Percentiles rank a stretch among this genome's conserved stretches.
Conservation (phyloP, 2,329 filamentous ascomycete species). For the Epichloe gansuensis region DNA sequence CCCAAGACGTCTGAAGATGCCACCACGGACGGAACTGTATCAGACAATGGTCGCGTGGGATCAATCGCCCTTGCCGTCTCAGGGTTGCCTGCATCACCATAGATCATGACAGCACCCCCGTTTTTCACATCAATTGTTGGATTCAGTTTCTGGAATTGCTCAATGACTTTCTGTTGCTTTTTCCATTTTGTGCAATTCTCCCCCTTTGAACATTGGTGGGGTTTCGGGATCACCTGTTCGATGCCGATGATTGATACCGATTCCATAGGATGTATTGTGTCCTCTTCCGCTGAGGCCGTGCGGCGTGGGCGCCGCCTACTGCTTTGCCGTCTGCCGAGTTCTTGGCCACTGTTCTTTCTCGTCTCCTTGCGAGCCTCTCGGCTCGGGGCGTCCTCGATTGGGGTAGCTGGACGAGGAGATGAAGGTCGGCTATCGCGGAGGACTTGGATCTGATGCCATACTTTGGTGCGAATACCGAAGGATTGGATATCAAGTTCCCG, state of each 20-base stretch:
- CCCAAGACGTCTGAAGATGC: slow-evolving; percentile 87
- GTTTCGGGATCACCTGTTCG: slow-evolving; percentile 75
- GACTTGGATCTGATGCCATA: slow-evolving; percentile 68
- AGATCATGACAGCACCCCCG: slow-evolving; percentile 60
- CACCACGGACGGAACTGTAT: slow-evolving; percentile 68
- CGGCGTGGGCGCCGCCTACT: slow-evolving; percentile 27
- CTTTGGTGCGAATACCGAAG: slow-evolving; percentile 65
- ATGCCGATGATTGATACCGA: slow-evolving; percentile 87
- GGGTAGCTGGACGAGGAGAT: slow-evolving; percentile 42
- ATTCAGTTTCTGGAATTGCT: slow-evolving; percentile 62
- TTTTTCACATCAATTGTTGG: slow-evolving; percentile 44
- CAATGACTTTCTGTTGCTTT: slow-evolving; percentile 66
- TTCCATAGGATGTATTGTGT: slow-evolving; percentile 64
- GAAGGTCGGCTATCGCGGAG: slow-evolving; percentile 44
- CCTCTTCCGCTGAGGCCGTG: slow-evolving; percentile 37
- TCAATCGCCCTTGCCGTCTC: slow-evolving; percentile 46
- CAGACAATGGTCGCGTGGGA: slow-evolving; percentile 54
- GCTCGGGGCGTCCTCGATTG: slow-evolving; percentile 47
- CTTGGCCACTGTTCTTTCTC: slow-evolving; percentile 24
- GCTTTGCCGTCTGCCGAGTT: slow-evolving; percentile 25
- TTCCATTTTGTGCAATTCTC: slow-evolving; percentile 73
- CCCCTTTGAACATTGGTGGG: slow-evolving; percentile 74
- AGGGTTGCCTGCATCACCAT: slow-evolving; percentile 68
- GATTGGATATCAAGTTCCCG: slow-evolving; percentile 70
- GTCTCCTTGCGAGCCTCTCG: slow-evolving; percentile 35